Percentiles rank a stretch among this genome's conserved stretches.
phyloP scores from a whole-genome alignment of 176 grass and related monocot species.

The Lolium multiflorum region DNA sequence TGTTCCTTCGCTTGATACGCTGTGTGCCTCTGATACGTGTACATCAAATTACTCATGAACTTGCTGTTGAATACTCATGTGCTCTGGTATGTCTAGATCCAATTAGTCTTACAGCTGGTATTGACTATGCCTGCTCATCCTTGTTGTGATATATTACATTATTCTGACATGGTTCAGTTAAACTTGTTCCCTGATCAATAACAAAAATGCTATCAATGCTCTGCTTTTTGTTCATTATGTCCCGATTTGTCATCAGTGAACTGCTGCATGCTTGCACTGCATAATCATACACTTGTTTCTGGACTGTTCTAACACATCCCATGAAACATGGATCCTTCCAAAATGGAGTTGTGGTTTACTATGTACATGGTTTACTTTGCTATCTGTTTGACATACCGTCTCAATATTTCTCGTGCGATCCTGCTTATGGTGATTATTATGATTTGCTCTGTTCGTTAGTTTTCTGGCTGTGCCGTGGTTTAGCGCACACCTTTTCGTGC shows the following conservation, averaged over 20 bases:
- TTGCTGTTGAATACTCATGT: not conserved
- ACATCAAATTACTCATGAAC: not conserved
- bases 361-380: not conserved
- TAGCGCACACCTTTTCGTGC: slow-evolving; percentile 13
- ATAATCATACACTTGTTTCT: too few species aligned
- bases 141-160: not conserved
- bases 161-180: not conserved
- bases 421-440: not conserved
- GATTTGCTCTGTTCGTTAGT: slow-evolving; percentile 30
- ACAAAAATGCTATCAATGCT: not conserved
- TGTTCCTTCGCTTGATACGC: not conserved
- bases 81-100: not conserved
- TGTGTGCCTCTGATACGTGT: not conserved
- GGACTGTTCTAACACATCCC: not conserved
- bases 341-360: too few species aligned
- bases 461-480: slow-evolving; percentile 2
- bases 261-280: too few species aligned
- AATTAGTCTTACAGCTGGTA: not conserved
- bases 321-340: not conserved
- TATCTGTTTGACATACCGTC: not conserved
- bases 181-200: not conserved
- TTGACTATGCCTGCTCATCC: not conserved
- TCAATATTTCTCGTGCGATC: not conserved
- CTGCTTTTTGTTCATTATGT: not conserved
- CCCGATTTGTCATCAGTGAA: too few species aligned